Conservation (phyloP, 2,329 filamentous ascomycete genomes). For the Cladophialophora exuberans region DNA sequence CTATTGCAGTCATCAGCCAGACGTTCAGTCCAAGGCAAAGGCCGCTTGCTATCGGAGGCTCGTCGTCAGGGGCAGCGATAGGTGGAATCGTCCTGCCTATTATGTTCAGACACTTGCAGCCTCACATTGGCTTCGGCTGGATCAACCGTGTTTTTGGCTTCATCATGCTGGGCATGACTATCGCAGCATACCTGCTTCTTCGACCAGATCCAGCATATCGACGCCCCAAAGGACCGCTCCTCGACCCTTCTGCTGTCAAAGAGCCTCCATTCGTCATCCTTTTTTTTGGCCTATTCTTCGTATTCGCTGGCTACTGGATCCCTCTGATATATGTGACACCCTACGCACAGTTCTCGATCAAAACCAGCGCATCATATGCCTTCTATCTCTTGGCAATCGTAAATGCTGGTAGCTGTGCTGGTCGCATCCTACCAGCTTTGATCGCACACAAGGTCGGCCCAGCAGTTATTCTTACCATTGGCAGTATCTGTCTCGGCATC, state of each 20-base stretch:
- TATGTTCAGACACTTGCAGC: constrained; percentile 51
- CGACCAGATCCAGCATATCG: constrained; percentile 4
- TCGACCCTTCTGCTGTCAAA: constrained; percentile 12
- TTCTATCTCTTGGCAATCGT: constrained; percentile 15
- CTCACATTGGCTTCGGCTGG: constrained; percentile 60
- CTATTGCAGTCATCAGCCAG: constrained; percentile 51
- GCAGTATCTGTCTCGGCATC: constrained; percentile 4
- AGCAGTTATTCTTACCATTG: constrained; percentile 1
- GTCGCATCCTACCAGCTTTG: constrained; percentile 12
- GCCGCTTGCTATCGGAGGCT: constrained; percentile 26
- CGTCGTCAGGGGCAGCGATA: constrained; percentile 24
- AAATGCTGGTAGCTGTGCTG: constrained; percentile 12
- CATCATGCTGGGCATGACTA: constrained; percentile 9
- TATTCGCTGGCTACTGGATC: constrained; percentile 12
- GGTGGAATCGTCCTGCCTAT: constrained; percentile 33
- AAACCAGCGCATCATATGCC: constrained; percentile 11
- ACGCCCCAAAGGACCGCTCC: constrained; percentile 5
- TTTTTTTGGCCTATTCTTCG: constrained; percentile 10
- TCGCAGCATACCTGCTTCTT: constrained; percentile 11
- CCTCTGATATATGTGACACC: constrained; percentile 12
- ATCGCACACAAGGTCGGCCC: constrained; percentile 11
- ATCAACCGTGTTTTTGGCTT: constrained; percentile 37
- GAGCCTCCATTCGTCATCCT: constrained; percentile 9
- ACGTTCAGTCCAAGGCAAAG: constrained; percentile 53
- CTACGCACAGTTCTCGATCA: constrained; percentile 12